Base-by-base conservation (phyloP, 139 green algal genomes). In the Picochlorum sp. region DNA sequence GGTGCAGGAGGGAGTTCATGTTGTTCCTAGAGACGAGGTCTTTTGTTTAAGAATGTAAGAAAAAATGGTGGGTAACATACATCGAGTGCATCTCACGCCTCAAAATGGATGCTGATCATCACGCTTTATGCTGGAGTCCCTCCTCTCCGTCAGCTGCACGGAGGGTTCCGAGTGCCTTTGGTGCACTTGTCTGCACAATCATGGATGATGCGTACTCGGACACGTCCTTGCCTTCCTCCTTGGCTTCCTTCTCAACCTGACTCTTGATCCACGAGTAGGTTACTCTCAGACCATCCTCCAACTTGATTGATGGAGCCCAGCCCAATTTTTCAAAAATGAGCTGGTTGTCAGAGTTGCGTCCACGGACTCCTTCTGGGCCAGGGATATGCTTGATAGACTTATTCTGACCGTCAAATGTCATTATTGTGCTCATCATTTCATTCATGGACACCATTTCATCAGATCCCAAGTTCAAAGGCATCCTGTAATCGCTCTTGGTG, bases 371-470 rank as follows among this genome's bases (percentile, higher is more conserved):
- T 83, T 99, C 94, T 13, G 94, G 94, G 5, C 94, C 94, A 0
- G 92, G 92, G 69, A 97, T 97, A 84, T 98, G 92, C 71, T 93
- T 91, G 80, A 97, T 98, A 58, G 84, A 79, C 63, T 97, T 72
- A 10, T 88, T 74, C 78, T 92, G 77, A 28, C 67, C 73, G 21
- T 85, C 83, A 65, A 90, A 90, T 57, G 37, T 31, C 72, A 83
- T 78, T 37, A 85, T 75, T 59, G 85, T 81, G 49, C 84, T 75
- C 85, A 94, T 94, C 88, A 96, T 95, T 49, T 87, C 82, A 69
- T 96, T 95, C 88, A 97, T 95, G 61, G 60, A 74, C 21, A 97
- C 86, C 88, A 96, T 96, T 80, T 99, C 94, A 63, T 78, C 81
- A 66, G 69, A 90, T 65, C 94, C 94, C 66, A 99, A 78, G 82